phyloP scores from a whole-genome alignment of 768 basidiomycete species.

The Calocybe cyanea region DNA sequence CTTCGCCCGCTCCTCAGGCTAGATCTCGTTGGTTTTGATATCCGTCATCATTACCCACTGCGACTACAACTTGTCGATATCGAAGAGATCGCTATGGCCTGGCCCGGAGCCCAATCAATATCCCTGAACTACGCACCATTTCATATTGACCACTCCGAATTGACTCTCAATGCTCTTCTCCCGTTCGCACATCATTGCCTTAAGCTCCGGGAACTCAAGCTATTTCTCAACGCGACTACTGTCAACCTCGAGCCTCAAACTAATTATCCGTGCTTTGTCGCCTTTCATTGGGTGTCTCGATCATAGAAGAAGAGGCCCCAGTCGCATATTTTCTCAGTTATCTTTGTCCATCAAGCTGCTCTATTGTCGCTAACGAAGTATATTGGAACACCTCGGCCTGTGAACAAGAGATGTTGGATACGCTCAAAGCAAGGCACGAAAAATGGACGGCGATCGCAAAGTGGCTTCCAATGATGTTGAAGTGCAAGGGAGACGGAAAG shows the following conservation, averaged over 20 bases:
- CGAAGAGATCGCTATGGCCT: conserved; percentile 39
- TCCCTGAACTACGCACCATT: conserved; percentile 45
- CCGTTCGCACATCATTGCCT: conserved; percentile 39
- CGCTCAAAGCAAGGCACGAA: no score
- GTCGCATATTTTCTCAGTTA: no score
- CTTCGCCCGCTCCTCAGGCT: conserved; percentile 33
- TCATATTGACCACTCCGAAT: conserved; percentile 22
- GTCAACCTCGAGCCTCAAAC: conserved; percentile 18
- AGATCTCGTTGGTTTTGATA: conserved; percentile 30
- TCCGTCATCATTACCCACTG: conserved; percentile 36
- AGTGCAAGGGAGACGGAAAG: no score
- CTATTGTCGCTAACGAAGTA: no score
- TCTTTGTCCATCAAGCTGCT: no score
- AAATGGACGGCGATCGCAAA: no score
- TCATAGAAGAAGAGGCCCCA: no score
- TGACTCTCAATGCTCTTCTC: conserved; percentile 35
- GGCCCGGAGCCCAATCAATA: conserved; percentile 41
- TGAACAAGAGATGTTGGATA: no score
- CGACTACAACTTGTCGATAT: conserved; percentile 38
- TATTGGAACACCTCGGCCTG: no score
- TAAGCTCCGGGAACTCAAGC: conserved; percentile 33
- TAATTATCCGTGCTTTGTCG: no score
- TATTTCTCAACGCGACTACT: conserved; percentile 36
- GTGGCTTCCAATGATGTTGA: no score
- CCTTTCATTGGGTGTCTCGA: no score